Evolutionary conservation across 495 filamentous ascomycete species (phyloP), one percentile per base, ranked within the genome.

Genomic region (Clohesyomyces aquaticus): DNA sequence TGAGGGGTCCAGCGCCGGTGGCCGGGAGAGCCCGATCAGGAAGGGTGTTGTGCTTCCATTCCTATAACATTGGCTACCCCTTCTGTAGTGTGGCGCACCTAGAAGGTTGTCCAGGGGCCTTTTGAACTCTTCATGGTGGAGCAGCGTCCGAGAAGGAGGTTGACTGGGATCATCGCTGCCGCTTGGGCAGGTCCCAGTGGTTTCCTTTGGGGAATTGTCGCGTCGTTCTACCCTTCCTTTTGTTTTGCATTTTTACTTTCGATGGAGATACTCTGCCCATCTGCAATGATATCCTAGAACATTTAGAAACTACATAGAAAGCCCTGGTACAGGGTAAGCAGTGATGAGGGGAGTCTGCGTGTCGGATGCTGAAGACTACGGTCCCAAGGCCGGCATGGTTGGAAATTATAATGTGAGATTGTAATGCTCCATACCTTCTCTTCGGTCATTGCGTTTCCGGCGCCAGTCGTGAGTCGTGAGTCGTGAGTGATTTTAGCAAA

Each of bases 21-120:
- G 67, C 4, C 48, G 67, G 22, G 51, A 58, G 9, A 72, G 70
- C 32, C 70, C 70, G 9, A 69, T 72, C 22, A 25, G 65, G 18
- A 71, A 65, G 41, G 63, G 59, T 14, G 27, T 63, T 2, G 55
- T 61, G 18, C 35, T 67, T 3, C 62, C 65, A n/a, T 67, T 67
- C 50, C 9, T 59, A 27, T 67, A 63, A 27, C 42, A 23, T 43
- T 43, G n/a, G n/a, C n/a, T n/a, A n/a, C n/a, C n/a, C n/a, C n/a
- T n/a, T n/a, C n/a, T n/a, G n/a, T n/a, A n/a, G n/a, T n/a, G n/a
- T n/a, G n/a, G n/a, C n/a, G n/a, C n/a, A n/a, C n/a, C n/a, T n/a
- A n/a, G n/a, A n/a, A n/a, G n/a, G n/a, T n/a, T n/a, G n/a, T n/a
- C n/a, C n/a, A n/a, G n/a, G n/a, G n/a, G n/a, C n/a, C n/a, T n/a